Evolutionary conservation across 2,329 filamentous ascomycete genomes (phyloP).

Genomic region (Lecanicillium sp.): DNA sequence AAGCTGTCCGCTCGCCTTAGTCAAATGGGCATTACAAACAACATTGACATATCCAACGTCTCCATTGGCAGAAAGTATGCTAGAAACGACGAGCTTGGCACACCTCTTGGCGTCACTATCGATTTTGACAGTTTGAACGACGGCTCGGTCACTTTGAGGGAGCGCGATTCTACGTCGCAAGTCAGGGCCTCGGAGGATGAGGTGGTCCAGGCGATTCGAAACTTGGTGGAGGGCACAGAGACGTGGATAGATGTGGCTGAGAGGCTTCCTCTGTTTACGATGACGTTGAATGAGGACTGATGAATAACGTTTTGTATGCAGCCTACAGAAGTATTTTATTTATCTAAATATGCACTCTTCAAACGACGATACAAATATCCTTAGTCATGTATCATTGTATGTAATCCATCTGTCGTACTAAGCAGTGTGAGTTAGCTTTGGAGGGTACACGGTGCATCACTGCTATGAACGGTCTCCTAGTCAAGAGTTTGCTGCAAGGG

Average conservation of each 20-base stretch:
- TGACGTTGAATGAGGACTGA: too few relatives aligned
- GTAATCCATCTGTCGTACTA: too few relatives aligned
- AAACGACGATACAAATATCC: background rate
- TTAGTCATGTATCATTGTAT: too few relatives aligned
- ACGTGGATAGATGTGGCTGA: constrained; percentile 39
- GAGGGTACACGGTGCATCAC: too few relatives aligned
- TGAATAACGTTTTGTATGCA: too few relatives aligned
- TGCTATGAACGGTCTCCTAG: too few relatives aligned
- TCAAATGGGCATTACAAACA: constrained; percentile 63
- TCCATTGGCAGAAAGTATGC: constrained; percentile 85
- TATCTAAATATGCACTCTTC: too few relatives aligned
- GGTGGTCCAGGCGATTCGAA: constrained; percentile 61
- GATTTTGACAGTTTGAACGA: constrained; percentile 88
- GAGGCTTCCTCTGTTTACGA: constrained; percentile 7
- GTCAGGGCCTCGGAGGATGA: constrained; percentile 69
- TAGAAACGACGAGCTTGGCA: constrained; percentile 85
- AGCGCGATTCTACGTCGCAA: constrained; percentile 77
- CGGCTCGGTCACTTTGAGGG: constrained; percentile 70
- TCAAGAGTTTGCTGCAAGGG: too few relatives aligned
- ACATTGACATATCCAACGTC: constrained; percentile 73
- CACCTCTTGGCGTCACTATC: constrained; percentile 78
- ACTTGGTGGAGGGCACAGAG: constrained; percentile 30
- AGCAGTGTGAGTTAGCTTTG: too few relatives aligned
- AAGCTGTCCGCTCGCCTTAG: constrained; percentile 63
- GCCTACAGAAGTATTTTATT: too few relatives aligned